phyloP scores from a whole-genome alignment of 768 basidiomycete genomes.

The Mycena galericulata region DNA sequence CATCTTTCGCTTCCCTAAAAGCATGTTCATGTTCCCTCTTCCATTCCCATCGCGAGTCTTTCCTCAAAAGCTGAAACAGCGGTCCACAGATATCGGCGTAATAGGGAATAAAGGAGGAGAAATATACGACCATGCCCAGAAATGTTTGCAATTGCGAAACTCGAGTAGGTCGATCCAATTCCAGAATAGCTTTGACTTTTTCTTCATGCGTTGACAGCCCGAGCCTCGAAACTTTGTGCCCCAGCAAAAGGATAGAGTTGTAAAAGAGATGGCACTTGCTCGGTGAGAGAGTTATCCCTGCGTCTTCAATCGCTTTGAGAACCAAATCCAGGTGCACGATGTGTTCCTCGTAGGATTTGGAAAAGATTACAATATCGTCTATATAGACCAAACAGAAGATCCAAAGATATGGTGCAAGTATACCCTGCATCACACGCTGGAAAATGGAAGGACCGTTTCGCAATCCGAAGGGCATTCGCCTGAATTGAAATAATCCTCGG shows the following conservation, averaged over 20 bases:
- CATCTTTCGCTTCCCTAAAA: constrained; percentile 35
- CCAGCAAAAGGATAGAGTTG: background rate
- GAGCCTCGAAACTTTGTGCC: constrained; percentile 14
- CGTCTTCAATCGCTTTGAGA: constrained; percentile 29
- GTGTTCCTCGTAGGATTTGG: background rate
- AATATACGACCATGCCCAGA: constrained; percentile 32
- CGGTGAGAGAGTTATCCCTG: constrained; percentile 11
- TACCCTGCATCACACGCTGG: background rate
- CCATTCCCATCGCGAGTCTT: constrained; percentile 4
- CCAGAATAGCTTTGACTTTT: constrained; percentile 13
- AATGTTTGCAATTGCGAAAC: constrained; percentile 32
- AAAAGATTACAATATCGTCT: background rate
- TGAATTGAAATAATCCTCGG: background rate
- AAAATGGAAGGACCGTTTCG: background rate
- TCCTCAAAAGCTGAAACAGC: constrained; percentile 21
- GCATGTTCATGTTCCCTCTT: constrained; percentile 23
- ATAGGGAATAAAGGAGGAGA: constrained; percentile 21
- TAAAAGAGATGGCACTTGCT: constrained; percentile 13
- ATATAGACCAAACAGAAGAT: constrained; percentile 2
- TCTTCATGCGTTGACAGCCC: constrained; percentile 24
- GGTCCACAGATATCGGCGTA: constrained; percentile 19
- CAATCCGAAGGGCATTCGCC: background rate
- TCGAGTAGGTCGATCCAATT: background rate
- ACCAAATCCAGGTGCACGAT: constrained; percentile 17
- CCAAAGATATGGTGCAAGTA: background rate